A percentile compares a stretch with the other conserved stretches of the same genome.
Evolutionary conservation across 495 filamentous ascomycete species (phyloP).

Genomic region (Lentithecium fluviatile): DNA sequence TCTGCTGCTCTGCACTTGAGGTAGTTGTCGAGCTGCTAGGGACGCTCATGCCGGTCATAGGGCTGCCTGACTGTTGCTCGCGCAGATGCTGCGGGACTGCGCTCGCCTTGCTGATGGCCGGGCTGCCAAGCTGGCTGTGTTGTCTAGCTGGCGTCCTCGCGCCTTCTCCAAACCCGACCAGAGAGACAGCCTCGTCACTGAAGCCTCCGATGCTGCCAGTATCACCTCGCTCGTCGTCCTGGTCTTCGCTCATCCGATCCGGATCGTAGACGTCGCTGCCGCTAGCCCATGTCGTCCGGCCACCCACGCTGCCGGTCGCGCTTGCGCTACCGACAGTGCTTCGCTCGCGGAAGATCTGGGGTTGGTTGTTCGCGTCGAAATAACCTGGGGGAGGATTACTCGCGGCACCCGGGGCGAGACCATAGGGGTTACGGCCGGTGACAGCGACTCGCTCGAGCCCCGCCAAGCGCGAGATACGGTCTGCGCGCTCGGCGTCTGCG

Average conservation of each 20-base stretch:
- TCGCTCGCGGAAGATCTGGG: conserved; percentile 55
- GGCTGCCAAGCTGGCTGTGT: conserved; percentile 39
- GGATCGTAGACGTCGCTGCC: conserved; percentile 61
- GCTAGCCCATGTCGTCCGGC: conserved; percentile 71
- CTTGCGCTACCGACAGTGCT: conserved; percentile 87
- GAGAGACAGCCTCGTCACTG: conserved; percentile 74
- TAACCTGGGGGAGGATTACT: conserved; percentile 47
- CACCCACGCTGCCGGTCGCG: conserved; percentile 70
- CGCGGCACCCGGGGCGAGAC: conserved; percentile 20
- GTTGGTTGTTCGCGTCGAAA: conserved; percentile 67
- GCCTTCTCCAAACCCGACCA: conserved; percentile 86
- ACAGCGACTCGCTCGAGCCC: conserved; percentile 70
- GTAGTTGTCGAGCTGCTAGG: conserved; percentile 22
- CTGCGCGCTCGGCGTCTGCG: conserved; percentile 85
- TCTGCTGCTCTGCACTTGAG: conserved; percentile 27
- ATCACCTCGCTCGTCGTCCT: conserved; percentile 51
- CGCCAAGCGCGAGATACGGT: conserved; percentile 87
- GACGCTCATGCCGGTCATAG: conserved; percentile 24
- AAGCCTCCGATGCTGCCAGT: conserved; percentile 66
- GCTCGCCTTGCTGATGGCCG: conserved; percentile 32
- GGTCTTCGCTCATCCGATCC: conserved; percentile 68
- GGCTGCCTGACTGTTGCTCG: conserved; percentile 19
- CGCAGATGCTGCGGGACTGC: conserved; percentile 25
- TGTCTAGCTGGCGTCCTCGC: conserved; percentile 57
- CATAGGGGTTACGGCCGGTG: conserved; percentile 43